Percentiles rank a stretch among this genome's conserved stretches.
These are phyloP conservation scores for Lactifluus subvellereus DNA, from an alignment of 768 basidiomycete species.

Conservation along the genomic window DNA sequence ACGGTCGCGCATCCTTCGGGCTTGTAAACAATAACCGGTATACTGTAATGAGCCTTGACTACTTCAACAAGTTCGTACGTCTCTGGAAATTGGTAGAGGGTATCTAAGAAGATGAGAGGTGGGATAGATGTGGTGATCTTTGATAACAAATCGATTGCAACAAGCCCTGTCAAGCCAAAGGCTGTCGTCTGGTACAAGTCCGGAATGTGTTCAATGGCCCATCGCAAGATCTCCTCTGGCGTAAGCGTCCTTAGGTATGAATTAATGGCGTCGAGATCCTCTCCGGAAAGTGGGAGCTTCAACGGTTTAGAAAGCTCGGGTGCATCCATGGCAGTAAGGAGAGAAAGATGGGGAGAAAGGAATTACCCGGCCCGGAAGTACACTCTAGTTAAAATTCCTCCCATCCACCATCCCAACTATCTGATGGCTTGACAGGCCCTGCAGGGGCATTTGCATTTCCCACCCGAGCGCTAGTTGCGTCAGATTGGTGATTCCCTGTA, in stretches of 20 bases:
- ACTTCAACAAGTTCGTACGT: conserved; percentile 84
- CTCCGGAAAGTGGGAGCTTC: conserved; percentile 50
- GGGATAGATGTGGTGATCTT: conserved; percentile 63
- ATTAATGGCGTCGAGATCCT: conserved; percentile 66
- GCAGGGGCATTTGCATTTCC: background rate
- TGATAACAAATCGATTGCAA: conserved; percentile 91
- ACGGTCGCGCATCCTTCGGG: conserved; percentile 65
- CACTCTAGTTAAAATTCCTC: conserved; percentile 38
- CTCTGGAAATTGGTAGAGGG: conserved; percentile 91
- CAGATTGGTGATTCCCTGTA: background rate
- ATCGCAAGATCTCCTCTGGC: conserved; percentile 79
- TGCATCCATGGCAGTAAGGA: background rate
- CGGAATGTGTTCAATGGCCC: conserved; percentile 78
- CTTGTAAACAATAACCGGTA: conserved; percentile 68
- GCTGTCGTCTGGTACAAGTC: conserved; percentile 91
- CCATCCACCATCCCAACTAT: conserved; percentile 44
- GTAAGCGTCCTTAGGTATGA: conserved; percentile 60
- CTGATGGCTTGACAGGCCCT: conserved; percentile 31
- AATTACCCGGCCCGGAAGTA: conserved; percentile 5
- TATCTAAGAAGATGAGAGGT: conserved; percentile 94
- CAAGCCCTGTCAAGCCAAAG: conserved; percentile 92
- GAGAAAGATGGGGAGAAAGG: background rate
- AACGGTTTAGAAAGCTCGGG: conserved; percentile 41
- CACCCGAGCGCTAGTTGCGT: background rate
- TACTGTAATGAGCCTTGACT: conserved; percentile 70